Conservation (phyloP, 805 yeast species). For the Zygoascus flipseniorum region DNA sequence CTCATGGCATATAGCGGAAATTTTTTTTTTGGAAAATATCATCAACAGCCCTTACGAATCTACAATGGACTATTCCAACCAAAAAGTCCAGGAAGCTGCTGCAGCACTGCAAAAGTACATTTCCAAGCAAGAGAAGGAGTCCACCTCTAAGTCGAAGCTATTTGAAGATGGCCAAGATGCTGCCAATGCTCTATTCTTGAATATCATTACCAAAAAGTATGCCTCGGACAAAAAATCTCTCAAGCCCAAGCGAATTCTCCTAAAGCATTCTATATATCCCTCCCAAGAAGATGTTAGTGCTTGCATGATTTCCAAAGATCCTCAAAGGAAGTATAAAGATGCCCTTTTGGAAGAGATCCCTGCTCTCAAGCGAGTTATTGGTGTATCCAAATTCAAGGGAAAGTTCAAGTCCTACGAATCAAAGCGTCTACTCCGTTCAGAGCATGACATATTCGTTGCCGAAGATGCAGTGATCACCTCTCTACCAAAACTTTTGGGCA, state of each 20-base stretch:
- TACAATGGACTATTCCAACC: conserved; percentile 13
- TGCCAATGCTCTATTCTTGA: conserved; percentile 42
- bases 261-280: conserved; percentile 38
- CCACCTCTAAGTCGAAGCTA: conserved; percentile 29
- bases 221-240: conserved; percentile 46
- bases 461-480: conserved; percentile 77
- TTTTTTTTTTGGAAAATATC: background rate
- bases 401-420: conserved; percentile 85
- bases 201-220: conserved; percentile 57
- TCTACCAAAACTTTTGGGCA: conserved; percentile 78
- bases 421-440: conserved; percentile 60
- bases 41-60: background rate
- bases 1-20: background rate
- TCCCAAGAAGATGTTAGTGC: conserved; percentile 40
- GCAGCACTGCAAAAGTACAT: conserved; percentile 58
- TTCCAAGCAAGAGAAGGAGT: conserved; percentile 29
- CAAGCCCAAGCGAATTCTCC: conserved; percentile 34
- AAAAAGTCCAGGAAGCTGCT: conserved; percentile 29
- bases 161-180: conserved; percentile 46
- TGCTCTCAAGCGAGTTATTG: conserved; percentile 43
- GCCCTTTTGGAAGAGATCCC: conserved; percentile 18
- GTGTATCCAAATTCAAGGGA: conserved; percentile 70
- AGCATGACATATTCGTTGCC: conserved; percentile 69
- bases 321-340: conserved; percentile 35
- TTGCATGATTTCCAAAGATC: conserved; percentile 67